A percentile compares a stretch with the other conserved stretches of the same genome.
These are phyloP conservation scores for Acrocalymma vagum DNA, from an alignment of 2,329 filamentous ascomycete genomes.

Conservation along the genomic window DNA sequence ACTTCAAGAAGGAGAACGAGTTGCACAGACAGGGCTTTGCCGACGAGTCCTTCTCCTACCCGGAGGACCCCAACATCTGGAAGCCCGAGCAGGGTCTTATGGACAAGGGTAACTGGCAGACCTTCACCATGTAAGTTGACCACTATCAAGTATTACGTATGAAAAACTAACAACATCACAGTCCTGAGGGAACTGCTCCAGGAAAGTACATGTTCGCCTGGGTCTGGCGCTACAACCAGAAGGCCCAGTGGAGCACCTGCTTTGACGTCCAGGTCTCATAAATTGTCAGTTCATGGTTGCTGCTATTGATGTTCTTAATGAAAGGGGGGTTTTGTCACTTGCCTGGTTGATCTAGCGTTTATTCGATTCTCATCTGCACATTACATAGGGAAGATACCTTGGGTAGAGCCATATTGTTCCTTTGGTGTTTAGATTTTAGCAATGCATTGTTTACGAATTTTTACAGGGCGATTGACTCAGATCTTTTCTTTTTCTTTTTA, in stretches of 20 bases:
- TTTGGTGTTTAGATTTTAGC: no score
- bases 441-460: no score
- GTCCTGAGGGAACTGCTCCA: conserved; percentile 30
- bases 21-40: conserved; percentile 29
- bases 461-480: no score
- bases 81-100: conserved; percentile 23
- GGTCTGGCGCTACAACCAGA: conserved; percentile 28
- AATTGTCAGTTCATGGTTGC: no score
- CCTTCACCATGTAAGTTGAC: conserved; percentile 20
- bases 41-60: conserved; percentile 30
- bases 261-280: no score
- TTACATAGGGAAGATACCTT: no score
- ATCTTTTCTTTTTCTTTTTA: no score
- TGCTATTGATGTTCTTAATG: no score
- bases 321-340: no score
- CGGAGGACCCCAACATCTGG: conserved; percentile 22
- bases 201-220: conserved; percentile 40
- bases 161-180: conserved; percentile 9
- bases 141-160: neutral
- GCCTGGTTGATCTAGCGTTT: no score
- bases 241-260: conserved; percentile 30
- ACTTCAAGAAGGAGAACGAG: conserved; percentile 25
- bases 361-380: no score
- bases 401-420: no score
- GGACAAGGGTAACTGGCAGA: conserved; percentile 39